A percentile compares a stretch with the other conserved stretches of the same genome.
Evolutionary conservation across 768 basidiomycete genomes (phyloP).

Genomic region (Termitomyces sp.): DNA sequence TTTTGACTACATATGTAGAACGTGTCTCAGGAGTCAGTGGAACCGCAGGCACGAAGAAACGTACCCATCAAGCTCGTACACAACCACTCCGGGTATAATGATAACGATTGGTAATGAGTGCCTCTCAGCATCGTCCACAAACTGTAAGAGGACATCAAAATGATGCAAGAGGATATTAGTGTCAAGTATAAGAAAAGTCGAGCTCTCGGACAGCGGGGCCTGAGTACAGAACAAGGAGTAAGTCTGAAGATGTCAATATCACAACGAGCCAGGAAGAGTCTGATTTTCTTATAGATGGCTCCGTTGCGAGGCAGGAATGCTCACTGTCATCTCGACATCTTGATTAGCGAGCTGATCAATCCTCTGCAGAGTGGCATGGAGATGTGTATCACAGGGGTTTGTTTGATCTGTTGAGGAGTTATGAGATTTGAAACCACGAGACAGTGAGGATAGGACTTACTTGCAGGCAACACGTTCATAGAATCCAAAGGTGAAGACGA

Average conservation of each 20-base stretch:
- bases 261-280: slow-evolving; percentile 1
- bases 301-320: slow-evolving; percentile 13
- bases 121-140: slow-evolving; percentile 56
- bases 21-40: background rate
- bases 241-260: background rate
- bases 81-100: slow-evolving; percentile 68
- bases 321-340: slow-evolving; percentile 73
- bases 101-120: slow-evolving; percentile 46
- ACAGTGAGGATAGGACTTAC: slow-evolving; percentile 2
- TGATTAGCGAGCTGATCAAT: slow-evolving; percentile 53
- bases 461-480: slow-evolving; percentile 5
- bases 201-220: slow-evolving; percentile 35
- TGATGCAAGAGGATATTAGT: slow-evolving; percentile 74
- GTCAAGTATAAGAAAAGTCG: slow-evolving; percentile 58
- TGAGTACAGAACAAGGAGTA: slow-evolving; percentile 16
- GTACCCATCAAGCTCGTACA: slow-evolving; percentile 74
- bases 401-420: slow-evolving; percentile 4
- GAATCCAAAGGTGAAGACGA: background rate
- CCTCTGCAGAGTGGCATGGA: slow-evolving; percentile 39
- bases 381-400: slow-evolving; percentile 17
- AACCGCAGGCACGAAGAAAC: slow-evolving; percentile 1
- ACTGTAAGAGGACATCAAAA: slow-evolving; percentile 56
- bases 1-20: slow-evolving; percentile 33
- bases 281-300: background rate
- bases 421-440: background rate